Conservation (phyloP, 1,139 yeast species). For the Yamadazyma friedrichii region DNA sequence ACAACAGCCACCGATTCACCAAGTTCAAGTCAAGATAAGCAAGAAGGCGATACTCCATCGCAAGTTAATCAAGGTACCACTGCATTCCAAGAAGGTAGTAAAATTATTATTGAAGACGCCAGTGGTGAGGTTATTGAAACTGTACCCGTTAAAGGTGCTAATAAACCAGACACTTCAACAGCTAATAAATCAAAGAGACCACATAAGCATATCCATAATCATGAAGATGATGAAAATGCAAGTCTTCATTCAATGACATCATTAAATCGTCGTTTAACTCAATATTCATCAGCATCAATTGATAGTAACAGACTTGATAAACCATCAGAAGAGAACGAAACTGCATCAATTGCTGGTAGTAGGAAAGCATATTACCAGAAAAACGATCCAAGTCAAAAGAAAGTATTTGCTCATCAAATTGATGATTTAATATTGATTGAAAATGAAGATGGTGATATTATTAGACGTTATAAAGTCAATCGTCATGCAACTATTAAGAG, state of each 20-base stretch:
- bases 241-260: slow-evolving; percentile 45
- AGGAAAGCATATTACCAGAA: slow-evolving; percentile 30
- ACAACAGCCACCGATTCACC: not conserved
- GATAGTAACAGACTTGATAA: not conserved
- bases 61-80: slow-evolving; percentile 21
- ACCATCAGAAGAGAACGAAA: not conserved
- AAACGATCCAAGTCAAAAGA: slow-evolving; percentile 34
- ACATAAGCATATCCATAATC: not conserved
- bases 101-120: slow-evolving; percentile 73
- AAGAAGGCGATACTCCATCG: not conserved
- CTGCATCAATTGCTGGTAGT: slow-evolving; percentile 9
- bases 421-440: slow-evolving; percentile 81
- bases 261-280: slow-evolving; percentile 35
- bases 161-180: not conserved
- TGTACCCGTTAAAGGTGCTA: slow-evolving; percentile 18
- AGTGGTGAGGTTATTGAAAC: slow-evolving; percentile 73
- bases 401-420: slow-evolving; percentile 45
- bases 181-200: not conserved
- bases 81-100: slow-evolving; percentile 73
- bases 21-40: not conserved
- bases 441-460: slow-evolving; percentile 87
- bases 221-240: slow-evolving; percentile 15
- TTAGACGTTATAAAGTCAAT: slow-evolving; percentile 76
- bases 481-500: slow-evolving; percentile 33
- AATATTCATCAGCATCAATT: slow-evolving; percentile 24